These are phyloP conservation scores for Stylosanthes scabra DNA, from an alignment of 331 rosid species.

Conservation along the genomic window DNA sequence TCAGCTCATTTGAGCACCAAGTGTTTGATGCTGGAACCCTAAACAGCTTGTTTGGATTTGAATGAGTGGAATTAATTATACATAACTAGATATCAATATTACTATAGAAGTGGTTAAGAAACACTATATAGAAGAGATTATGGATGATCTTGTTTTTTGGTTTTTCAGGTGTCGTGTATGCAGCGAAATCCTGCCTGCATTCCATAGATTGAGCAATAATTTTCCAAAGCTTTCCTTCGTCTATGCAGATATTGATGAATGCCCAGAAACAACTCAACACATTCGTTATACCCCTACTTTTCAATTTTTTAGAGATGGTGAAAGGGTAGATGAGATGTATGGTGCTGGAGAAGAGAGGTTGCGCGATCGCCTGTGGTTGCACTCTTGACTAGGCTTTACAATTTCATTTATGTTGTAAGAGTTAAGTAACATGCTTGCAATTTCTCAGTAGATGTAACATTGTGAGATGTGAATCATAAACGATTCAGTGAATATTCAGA, in stretches of 20 bases:
- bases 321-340: conserved; percentile 86
- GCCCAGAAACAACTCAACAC: conserved; percentile 90
- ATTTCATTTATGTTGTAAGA: conserved; percentile 4
- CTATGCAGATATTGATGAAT: conserved; percentile 89
- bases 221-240: conserved; percentile 77
- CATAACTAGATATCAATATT: background rate
- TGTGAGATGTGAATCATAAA: conserved; percentile 3
- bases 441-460: conserved; percentile 30
- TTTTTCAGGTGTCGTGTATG: conserved; percentile 81
- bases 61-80: conserved; percentile 1
- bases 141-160: background rate
- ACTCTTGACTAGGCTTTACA: conserved; percentile 47
- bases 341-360: conserved; percentile 89
- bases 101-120: background rate
- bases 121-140: background rate
- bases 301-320: conserved; percentile 81
- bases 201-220: conserved; percentile 70
- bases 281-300: conserved; percentile 92
- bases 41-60: conserved; percentile 13
- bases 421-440: conserved; percentile 9
- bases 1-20: conserved; percentile 31
- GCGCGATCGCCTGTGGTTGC: conserved; percentile 88
- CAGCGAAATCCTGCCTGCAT: conserved; percentile 78
- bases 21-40: conserved; percentile 54
- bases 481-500: conserved; percentile 2